phyloP scores from a whole-genome alignment of 2,329 filamentous ascomycete species.

The Ceratocystis lukuohia region DNA sequence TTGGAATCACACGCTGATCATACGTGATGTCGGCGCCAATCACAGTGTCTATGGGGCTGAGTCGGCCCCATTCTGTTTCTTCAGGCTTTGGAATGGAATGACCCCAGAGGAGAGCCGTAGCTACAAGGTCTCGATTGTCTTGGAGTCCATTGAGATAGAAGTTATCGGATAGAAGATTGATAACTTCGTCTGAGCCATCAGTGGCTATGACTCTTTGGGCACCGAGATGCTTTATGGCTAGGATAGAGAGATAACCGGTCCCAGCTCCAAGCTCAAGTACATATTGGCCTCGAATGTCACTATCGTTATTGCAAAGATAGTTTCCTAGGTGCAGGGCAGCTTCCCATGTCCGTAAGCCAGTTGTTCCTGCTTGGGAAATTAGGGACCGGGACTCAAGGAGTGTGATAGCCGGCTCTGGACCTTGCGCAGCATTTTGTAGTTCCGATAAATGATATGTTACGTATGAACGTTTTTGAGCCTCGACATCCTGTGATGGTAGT shows the following conservation, averaged over 20 bases:
- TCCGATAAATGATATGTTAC: slow-evolving; percentile 55
- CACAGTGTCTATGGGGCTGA: slow-evolving; percentile 42
- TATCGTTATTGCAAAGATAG: slow-evolving; percentile 43
- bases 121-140: slow-evolving; percentile 25
- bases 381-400: slow-evolving; percentile 56
- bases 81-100: slow-evolving; percentile 41
- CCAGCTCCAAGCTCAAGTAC: slow-evolving; percentile 64
- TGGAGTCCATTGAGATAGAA: slow-evolving; percentile 55
- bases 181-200: slow-evolving; percentile 61
- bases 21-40: slow-evolving; percentile 71
- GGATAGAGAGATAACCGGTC: slow-evolving; percentile 60
- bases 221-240: slow-evolving; percentile 55
- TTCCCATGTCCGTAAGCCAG: slow-evolving; percentile 70
- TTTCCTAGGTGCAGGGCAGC: slow-evolving; percentile 60
- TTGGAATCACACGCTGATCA: slow-evolving; percentile 48
- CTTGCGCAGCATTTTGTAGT: neutral
- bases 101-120: slow-evolving; percentile 45
- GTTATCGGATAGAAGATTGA: slow-evolving; percentile 53
- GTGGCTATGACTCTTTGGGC: slow-evolving; percentile 51
- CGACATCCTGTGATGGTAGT: slow-evolving; percentile 48
- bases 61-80: slow-evolving; percentile 21
- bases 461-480: slow-evolving; percentile 58
- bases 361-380: slow-evolving; percentile 58
- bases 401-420: slow-evolving; percentile 33
- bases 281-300: slow-evolving; percentile 38